Evolutionary conservation across 805 yeast species (phyloP).

Genomic region (Saccharomycopsis schoenii): DNA sequence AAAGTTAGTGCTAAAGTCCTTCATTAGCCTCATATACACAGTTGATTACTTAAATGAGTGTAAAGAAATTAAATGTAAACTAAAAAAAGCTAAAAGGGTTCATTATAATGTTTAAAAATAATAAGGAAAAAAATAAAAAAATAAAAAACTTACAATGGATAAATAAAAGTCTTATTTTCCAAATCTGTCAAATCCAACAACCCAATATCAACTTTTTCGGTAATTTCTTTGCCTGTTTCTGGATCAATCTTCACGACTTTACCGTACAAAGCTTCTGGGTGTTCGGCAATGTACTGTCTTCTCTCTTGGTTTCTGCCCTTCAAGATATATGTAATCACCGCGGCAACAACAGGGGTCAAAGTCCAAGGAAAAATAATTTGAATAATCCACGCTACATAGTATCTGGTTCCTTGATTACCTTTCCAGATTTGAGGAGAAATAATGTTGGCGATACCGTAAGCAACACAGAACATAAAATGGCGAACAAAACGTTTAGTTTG

Average conservation of each 20-base stretch:
- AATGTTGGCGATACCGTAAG: constrained; percentile 50
- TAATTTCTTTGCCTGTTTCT: constrained; percentile 24
- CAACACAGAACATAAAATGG: constrained; percentile 45
- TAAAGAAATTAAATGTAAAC: too few relatives aligned
- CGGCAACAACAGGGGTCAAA: constrained; percentile 34
- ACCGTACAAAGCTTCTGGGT: not conserved
- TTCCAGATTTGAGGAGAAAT: constrained; percentile 45
- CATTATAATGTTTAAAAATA: too few relatives aligned
- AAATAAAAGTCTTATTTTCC: constrained; percentile 40
- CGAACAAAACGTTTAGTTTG: constrained; percentile 54
- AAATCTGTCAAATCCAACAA: constrained; percentile 41
- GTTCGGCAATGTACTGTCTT: constrained; percentile 3
- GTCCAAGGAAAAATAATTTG: constrained; percentile 45
- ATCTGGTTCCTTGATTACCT: constrained; percentile 33
- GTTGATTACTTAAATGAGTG: too few relatives aligned
- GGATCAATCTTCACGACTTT: constrained; percentile 16
- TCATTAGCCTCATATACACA: too few relatives aligned
- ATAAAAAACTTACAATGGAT: constrained; percentile 36
- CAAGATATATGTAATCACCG: constrained; percentile 37
- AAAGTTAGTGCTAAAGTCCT: too few relatives aligned
- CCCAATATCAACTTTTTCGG: constrained; percentile 30
- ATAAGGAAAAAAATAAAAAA: too few relatives aligned
- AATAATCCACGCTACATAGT: constrained; percentile 47
- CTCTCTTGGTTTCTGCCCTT: constrained; percentile 36
- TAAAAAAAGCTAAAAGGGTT: too few relatives aligned